Base-by-base conservation (phyloP, 2,329 filamentous ascomycete species). In the Fusarium continuum region DNA sequence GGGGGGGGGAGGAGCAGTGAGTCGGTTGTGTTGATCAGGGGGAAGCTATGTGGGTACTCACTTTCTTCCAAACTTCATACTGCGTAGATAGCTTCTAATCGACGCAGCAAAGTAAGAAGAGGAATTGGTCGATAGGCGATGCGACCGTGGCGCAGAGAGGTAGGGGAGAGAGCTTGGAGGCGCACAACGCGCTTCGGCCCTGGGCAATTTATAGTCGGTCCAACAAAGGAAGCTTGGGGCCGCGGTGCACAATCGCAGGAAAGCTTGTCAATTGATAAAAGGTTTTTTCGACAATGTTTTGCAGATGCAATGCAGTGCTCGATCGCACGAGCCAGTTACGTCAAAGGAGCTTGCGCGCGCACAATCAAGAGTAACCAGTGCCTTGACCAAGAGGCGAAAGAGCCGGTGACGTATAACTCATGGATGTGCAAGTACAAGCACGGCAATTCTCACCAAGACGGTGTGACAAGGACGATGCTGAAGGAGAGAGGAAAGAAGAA, bases 41-140 rank as follows among this genome's bases (percentile, higher is more conserved):
- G 16, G 29, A 16, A n/a, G 36, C 41, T 34, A 26, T 51, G 22
- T 38, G 11, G 36, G 44, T 51, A 74, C 81, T 75, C 77, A 87
- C 85, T 82, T 87, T 77, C 85, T 82, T 69, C 85, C 85, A 70
- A 88, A 88, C 77, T 88, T 88, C 85, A 88, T 88, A 50, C 45
- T 60, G 55, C 34, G 22, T 20, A 50, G 22, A 40, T 31, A n/a
- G n/a, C n/a, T n/a, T 25, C 31, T 25, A 25, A 49, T 36, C 19
- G 46, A 39, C 31, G 38, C 20, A 43, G 51, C 34, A 53, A 51
- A 45, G 51, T 40, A 51, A 46, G 45, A 50, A 26, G 26, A 43
- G 38, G 43, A 28, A 48, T 38, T 38, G 54, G 45, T 39, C 13
- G 34, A 22, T 8, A 34, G 31, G 26, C 19, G 41, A 39, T 22